Evolutionary conservation across 306 rosid species (phyloP).

Genomic region (Sindora glabra): DNA sequence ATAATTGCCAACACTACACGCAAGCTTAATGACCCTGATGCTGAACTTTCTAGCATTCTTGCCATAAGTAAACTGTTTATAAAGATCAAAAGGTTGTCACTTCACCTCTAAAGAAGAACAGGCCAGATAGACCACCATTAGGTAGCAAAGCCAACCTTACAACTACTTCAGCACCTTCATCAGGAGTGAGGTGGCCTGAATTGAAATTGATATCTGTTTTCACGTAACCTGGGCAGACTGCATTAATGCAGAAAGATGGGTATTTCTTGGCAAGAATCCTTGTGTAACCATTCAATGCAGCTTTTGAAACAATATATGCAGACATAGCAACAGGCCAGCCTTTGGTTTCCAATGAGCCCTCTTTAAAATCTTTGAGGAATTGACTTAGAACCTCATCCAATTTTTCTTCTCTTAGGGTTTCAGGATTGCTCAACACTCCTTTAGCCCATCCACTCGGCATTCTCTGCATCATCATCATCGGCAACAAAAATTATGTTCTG

Average conservation of each 20-base stretch:
- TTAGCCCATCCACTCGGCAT: conserved; percentile 22
- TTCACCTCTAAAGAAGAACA: conserved; percentile 7
- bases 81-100: background rate
- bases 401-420: conserved; percentile 19
- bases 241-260: conserved; percentile 13
- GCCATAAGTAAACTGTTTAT: too few species aligned
- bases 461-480: background rate
- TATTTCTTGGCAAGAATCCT: conserved; percentile 21
- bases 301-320: conserved; percentile 21
- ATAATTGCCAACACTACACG: too few species aligned
- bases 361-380: conserved; percentile 21
- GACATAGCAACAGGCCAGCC: conserved; percentile 20
- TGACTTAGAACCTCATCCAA: conserved; percentile 13
- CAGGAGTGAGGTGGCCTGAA: conserved; percentile 7
- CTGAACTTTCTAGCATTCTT: too few species aligned
- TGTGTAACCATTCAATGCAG: conserved; percentile 26
- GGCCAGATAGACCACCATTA: too few species aligned
- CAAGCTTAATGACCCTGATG: too few species aligned
- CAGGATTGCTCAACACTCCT: conserved; percentile 14
- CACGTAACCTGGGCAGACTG: conserved; percentile 17
- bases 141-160: conserved; percentile 31
- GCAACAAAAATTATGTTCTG: too few species aligned
- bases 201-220: conserved; percentile 19
- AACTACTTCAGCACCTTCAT: conserved; percentile 26
- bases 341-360: conserved; percentile 15